A percentile compares a stretch with the other conserved stretches of the same genome.
These are phyloP conservation scores for Zygnema cylindricum DNA, from an alignment of 139 green algal genomes.

Conservation along the genomic window DNA sequence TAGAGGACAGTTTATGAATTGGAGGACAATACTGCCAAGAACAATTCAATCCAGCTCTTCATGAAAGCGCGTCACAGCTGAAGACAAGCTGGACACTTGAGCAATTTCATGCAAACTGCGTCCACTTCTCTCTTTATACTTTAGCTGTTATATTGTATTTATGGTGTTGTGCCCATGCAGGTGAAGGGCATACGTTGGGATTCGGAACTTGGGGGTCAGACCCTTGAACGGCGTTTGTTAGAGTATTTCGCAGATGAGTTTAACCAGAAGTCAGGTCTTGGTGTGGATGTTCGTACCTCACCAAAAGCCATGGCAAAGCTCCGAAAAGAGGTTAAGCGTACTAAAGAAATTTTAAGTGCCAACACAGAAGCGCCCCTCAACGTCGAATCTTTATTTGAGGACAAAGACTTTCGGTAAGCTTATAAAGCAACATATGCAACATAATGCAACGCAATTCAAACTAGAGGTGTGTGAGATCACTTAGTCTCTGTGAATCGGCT, in stretches of 20 bases:
- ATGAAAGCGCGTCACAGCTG: too few species aligned
- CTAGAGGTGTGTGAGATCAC: too few species aligned
- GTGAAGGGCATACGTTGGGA: conserved; percentile 90
- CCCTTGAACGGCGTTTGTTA: conserved; percentile 83
- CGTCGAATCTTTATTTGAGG: conserved; percentile 89
- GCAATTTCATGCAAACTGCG: too few species aligned
- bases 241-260: conserved; percentile 91
- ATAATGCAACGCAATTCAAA: too few species aligned
- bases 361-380: conserved; percentile 87
- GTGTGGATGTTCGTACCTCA: conserved; percentile 68
- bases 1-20: too few species aligned
- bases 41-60: too few species aligned
- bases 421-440: too few species aligned
- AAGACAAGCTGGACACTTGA: too few species aligned
- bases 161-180: conserved; percentile 65
- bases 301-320: conserved; percentile 90
- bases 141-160: too few species aligned
- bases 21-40: too few species aligned
- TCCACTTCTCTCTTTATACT: too few species aligned
- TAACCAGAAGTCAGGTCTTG: conserved; percentile 69
- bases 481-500: too few species aligned
- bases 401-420: conserved; percentile 82
- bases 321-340: conserved; percentile 81
- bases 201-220: conserved; percentile 77
- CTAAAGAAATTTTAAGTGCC: conserved; percentile 95